A percentile compares a stretch with the other conserved stretches of the same genome.
Conservation (phyloP, 306 rosid genomes). For the Malus domestica region DNA sequence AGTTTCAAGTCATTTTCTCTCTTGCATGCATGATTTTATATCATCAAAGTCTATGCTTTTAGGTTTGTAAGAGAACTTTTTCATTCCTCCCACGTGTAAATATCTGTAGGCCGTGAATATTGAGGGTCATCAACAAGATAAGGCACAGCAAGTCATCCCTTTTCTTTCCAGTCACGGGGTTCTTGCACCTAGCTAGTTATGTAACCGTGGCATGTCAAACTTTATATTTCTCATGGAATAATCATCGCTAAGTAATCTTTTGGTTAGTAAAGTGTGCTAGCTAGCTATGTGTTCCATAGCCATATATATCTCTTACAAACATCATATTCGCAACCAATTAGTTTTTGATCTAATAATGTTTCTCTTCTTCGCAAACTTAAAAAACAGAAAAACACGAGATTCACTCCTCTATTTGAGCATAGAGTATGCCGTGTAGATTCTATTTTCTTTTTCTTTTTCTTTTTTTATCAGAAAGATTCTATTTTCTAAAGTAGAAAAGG, state of each 20-base stretch:
- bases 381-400: background rate
- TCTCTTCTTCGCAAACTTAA: too few species aligned
- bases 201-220: background rate
- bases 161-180: conserved; percentile 45
- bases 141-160: background rate
- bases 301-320: too few species aligned
- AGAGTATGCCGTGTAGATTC: background rate
- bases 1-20: background rate
- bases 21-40: background rate
- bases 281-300: background rate
- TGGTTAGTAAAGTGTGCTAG: background rate
- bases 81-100: conserved; percentile 63
- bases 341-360: background rate
- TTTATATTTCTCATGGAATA: background rate
- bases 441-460: too few species aligned
- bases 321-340: too few species aligned
- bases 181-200: conserved; percentile 24
- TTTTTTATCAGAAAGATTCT: too few species aligned
- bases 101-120: conserved; percentile 31
- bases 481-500: too few species aligned
- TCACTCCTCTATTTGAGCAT: background rate
- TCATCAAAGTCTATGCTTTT: conserved; percentile 15
- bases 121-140: conserved; percentile 24
- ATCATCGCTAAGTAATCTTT: background rate
- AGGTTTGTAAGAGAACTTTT: conserved; percentile 35